phyloP scores from a whole-genome alignment of 805 yeast genomes.

The Henningerozyma blattae region DNA sequence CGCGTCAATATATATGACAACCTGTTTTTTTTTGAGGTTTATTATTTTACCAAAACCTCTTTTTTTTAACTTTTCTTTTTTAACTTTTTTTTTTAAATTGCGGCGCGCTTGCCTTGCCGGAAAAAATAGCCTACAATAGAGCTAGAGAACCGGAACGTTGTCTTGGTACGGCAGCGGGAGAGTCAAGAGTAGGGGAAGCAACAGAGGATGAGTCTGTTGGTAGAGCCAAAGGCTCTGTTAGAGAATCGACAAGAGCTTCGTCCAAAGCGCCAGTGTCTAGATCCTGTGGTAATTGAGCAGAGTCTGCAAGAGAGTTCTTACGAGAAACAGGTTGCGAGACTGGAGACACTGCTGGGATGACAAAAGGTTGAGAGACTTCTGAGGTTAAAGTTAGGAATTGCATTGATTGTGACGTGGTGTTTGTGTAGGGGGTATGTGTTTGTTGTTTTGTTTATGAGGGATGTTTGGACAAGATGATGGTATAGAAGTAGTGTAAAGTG shows the following conservation, averaged over 20 bases:
- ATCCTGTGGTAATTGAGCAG: slow-evolving; percentile 2
- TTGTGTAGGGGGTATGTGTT: slow-evolving; percentile 1
- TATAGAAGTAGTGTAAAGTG: not conserved
- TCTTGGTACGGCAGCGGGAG: not conserved
- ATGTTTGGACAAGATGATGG: no score
- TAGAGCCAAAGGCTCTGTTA: no score
- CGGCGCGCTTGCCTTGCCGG: no score
- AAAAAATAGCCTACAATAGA: no score
- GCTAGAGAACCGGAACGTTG: slow-evolving; percentile 3
- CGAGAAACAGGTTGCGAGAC: slow-evolving; percentile 28
- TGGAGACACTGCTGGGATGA: slow-evolving; percentile 54
- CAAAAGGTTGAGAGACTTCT: slow-evolving; percentile 48
- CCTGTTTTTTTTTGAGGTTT: not conserved
- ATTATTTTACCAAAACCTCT: no score
- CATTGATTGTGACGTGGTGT: slow-evolving; percentile 6
- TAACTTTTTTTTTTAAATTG: not conserved
- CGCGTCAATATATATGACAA: no score
- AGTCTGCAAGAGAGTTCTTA: slow-evolving; percentile 14
- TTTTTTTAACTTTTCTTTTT: no score
- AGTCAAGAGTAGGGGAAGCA: no score
- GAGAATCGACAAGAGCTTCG: not conserved
- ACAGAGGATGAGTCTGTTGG: no score
- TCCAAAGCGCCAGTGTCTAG: slow-evolving; percentile 4
- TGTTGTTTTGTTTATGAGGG: not conserved
- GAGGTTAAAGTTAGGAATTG: slow-evolving; percentile 44